phyloP scores from a whole-genome alignment of 2,329 filamentous ascomycete genomes.

The Phialemonium atrogriseum region DNA sequence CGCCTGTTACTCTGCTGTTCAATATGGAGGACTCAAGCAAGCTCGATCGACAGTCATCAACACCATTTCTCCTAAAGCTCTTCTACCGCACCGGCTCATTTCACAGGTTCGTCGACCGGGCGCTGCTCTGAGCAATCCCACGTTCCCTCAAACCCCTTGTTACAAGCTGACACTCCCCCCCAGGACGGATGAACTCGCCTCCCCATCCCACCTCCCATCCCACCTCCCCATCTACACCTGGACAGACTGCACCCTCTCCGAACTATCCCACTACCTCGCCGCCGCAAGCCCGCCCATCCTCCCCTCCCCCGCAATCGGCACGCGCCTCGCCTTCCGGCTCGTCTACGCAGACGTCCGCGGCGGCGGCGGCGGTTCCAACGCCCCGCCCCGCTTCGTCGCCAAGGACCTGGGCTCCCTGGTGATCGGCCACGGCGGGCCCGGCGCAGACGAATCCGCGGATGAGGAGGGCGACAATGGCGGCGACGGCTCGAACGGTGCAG shows the following conservation, averaged over 20 bases:
- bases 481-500: slow-evolving; percentile 17
- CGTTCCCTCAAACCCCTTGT: neutral
- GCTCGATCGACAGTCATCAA: slow-evolving; percentile 50
- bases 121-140: neutral
- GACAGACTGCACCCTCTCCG: slow-evolving; percentile 69
- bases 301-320: slow-evolving; percentile 67
- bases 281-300: slow-evolving; percentile 56
- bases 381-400: slow-evolving; percentile 53
- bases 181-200: slow-evolving; percentile 63
- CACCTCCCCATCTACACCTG: slow-evolving; percentile 81
- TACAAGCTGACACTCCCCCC: slow-evolving; percentile 8
- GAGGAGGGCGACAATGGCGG: slow-evolving; percentile 29
- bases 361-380: slow-evolving; percentile 7
- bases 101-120: slow-evolving; percentile 45
- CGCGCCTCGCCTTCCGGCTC: slow-evolving; percentile 78
- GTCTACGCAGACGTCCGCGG: slow-evolving; percentile 67
- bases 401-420: slow-evolving; percentile 81
- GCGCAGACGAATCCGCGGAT: slow-evolving; percentile 29
- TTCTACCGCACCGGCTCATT: slow-evolving; percentile 72
- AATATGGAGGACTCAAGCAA: too few relatives aligned
- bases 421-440: slow-evolving; percentile 51
- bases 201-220: slow-evolving; percentile 48
- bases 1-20: too few relatives aligned
- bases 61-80: slow-evolving; percentile 77
- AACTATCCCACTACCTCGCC: slow-evolving; percentile 71